Base-by-base conservation (phyloP, 176 grass and related monocot species). In the Cenchrus fungigraminus region DNA sequence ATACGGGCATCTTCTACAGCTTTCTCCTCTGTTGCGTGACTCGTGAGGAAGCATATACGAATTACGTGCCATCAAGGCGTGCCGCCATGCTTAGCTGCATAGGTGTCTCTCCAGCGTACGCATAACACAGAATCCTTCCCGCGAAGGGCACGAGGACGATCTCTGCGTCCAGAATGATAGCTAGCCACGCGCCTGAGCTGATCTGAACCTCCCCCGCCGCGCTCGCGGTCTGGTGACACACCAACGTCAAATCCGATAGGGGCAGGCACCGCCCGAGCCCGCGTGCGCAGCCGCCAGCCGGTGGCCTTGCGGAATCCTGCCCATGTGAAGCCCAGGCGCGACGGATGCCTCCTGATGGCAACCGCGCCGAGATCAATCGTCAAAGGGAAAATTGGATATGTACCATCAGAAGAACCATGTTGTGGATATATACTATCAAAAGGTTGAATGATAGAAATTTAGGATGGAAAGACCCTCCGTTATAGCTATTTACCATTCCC, bases 311-410 rank as follows among this genome's bases (percentile, higher is more conserved):
- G 70, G 70, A 74, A 83, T 74, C 81, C 81, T 65, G 29, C 75
- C 75, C 84, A 86, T 79, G 75, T 79, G 84, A 79, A 86, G 75
- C 10, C 63, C 73, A 67, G 50, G 14, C 16, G 56, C 54, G 8
- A 6, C 28, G 4, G 68, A 45, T 58, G 51, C 51, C 19, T 12
- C 15, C 0, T 2, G 43, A 22, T 12, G 37, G 37, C 65, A 20
- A 73, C 73, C 72, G 56, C 74, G 28, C 43, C 55, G 75, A 86
- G n/a, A 25, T 25, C 25, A 25, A 25, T 25, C 25, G 25, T 0
- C 25, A 25, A 25, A 34, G 34, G n/a, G 34, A 3, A 34, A 34
- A 34, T 34, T 34, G 34, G 34, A 34, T 34, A 1, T 34, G 1
- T 34, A 34, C 34, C 34, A 34, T 34, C 34, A 34, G 3, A 34